These are phyloP conservation scores for Ganoderma lucidum DNA, from an alignment of 1,284 basidiomycete genomes.

Conservation along the genomic window DNA sequence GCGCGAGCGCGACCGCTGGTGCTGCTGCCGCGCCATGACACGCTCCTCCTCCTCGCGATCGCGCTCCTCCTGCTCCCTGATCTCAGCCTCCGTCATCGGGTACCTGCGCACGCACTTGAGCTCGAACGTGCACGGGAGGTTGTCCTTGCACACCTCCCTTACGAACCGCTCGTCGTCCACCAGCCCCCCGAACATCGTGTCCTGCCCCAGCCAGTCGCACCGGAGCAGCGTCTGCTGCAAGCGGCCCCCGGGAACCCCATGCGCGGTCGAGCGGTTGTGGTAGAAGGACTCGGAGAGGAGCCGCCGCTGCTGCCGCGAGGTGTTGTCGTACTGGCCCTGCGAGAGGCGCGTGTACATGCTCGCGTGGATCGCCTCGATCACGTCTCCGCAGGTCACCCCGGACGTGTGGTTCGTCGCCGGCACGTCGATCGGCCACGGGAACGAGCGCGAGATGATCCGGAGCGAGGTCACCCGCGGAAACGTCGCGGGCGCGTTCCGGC, in stretches of 20 bases:
- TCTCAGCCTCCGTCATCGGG: conserved; percentile 58
- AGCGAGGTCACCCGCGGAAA: conserved; percentile 69
- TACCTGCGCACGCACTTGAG: conserved; percentile 59
- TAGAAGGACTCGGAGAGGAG: conserved; percentile 60
- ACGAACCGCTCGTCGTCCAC: conserved; percentile 53
- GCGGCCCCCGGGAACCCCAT: conserved; percentile 70
- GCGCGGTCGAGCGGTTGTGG: conserved; percentile 67
- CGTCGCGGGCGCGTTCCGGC: conserved; percentile 76
- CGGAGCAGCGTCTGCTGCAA: conserved; percentile 67
- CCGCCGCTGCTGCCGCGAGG: conserved; percentile 46
- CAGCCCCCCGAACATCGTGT: conserved; percentile 70
- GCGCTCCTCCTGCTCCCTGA: conserved; percentile 47
- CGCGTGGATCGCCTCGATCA: conserved; percentile 63
- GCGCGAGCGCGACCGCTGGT: conserved; percentile 29
- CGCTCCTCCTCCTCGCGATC: conserved; percentile 36
- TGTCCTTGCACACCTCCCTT: conserved; percentile 51
- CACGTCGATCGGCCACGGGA: conserved; percentile 69
- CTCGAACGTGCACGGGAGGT: conserved; percentile 66
- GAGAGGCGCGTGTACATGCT: conserved; percentile 59
- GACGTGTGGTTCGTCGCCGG: conserved; percentile 54
- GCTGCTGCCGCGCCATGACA: conserved; percentile 1
- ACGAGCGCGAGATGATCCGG: conserved; percentile 56
- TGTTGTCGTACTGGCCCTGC: conserved; percentile 57
- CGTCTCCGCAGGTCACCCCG: conserved; percentile 78
- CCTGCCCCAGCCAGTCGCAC: conserved; percentile 66